Conservation (phyloP, 1,139 yeast genomes). For the Blastobotrys illinoisensis region DNA sequence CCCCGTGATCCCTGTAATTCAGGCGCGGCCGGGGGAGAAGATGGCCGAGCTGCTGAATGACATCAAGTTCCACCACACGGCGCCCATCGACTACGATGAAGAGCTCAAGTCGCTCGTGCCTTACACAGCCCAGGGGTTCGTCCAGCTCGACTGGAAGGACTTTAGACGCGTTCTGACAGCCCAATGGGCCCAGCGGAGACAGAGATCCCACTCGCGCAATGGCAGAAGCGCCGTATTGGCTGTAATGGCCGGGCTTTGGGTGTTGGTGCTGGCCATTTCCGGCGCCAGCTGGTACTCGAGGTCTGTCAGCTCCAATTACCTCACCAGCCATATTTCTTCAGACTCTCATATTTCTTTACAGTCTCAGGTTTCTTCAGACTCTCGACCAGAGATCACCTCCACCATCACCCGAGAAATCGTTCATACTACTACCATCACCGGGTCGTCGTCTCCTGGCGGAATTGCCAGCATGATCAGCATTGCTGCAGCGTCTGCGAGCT, state of each 20-base stretch:
- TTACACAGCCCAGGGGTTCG: background rate
- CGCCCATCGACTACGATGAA: background rate
- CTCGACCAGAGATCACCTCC: background rate
- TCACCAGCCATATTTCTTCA: too few species aligned
- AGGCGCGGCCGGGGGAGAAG: background rate
- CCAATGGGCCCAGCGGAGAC: background rate
- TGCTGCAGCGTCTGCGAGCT: background rate
- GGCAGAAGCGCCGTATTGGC: background rate
- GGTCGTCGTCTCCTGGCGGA: too few species aligned
- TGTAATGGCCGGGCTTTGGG: background rate
- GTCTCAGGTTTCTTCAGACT: background rate
- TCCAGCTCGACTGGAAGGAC: background rate
- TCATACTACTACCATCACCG: background rate
- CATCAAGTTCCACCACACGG: background rate
- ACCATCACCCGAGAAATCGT: too few species aligned
- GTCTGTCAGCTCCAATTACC: background rate
- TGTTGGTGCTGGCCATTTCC: background rate
- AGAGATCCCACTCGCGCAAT: background rate
- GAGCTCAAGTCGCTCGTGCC: background rate
- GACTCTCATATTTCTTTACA: too few species aligned
- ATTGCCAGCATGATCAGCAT: too few species aligned
- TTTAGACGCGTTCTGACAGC: background rate
- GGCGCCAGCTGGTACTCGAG: background rate
- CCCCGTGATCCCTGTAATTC: background rate
- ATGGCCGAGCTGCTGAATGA: background rate